Base-by-base conservation (phyloP, 1,139 yeast species). In the Sugiyamaella sp. region DNA sequence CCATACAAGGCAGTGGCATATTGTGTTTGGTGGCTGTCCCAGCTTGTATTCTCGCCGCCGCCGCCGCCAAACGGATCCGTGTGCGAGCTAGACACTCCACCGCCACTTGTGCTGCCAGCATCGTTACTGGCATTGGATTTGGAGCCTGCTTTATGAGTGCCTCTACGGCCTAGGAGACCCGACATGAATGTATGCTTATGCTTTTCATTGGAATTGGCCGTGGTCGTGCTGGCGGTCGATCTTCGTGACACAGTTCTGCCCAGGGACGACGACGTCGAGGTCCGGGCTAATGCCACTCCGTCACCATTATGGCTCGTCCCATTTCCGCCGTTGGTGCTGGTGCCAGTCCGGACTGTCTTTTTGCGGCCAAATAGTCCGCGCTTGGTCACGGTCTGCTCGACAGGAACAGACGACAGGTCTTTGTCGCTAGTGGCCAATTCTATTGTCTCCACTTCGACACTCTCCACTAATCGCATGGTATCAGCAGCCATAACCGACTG, bases 381-480 rank as follows among this genome's bases (percentile, higher is more conserved):
- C 38, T 65, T 64, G 53, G 63, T 64, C 43, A 65, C 63, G 19
- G 67, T 63, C 20, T 68, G 66, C 27, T 69, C 67, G 8, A 66
- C 66, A 4, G 74, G 72, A 6, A 71, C 63, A 1, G 70, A 60
- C 12, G 65, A 60, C 56, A 71, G 56, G 48, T 71, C 74, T 51
- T 67, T 78, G 62, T 86, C 93, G 10, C 86, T 89, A 0, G 95
- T 95, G 51, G 87, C 91, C 57, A 85, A 82, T 68, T 89, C 95
- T 60, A 95, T 89, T 16, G 95, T 83, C 68, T 93, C 97, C 52
- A 91, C 84, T 63, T 87, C 95, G 14, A 91, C 98, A 65, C 89
- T 96, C 24, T 84, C 80, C 53, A 79, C 78, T 35, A 91, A 84
- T 58, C 96, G 80, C 47, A 73, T 72, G 3, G 89, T 84, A 67